Base-by-base conservation (phyloP, 2,329 filamentous ascomycete genomes). In the Sporothrix pseudoabietina region DNA sequence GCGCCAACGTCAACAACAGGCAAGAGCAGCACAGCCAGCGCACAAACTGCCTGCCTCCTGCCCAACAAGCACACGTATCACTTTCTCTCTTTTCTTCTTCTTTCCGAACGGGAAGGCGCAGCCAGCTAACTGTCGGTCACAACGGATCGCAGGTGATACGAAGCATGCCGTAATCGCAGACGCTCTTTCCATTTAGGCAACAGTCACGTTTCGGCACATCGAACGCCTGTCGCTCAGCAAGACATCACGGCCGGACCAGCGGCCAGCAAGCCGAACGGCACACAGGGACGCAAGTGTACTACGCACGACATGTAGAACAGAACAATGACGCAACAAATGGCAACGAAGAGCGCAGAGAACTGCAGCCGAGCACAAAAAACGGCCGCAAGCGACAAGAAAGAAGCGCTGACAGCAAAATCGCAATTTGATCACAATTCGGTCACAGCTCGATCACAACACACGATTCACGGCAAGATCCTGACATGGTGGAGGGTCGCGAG, bases 381-480 rank as follows among this genome's bases (percentile, higher is more conserved):
- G 61, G 61, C 61, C 39, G 61, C 61, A 66, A 66, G 61, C 35
- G 22, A 66, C 39, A 22, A 47, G 61, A 16, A 26, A 47, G 39
- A 65, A 30, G 61, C 19, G n/a, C 39, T 30, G 39, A 44, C n/a
- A 16, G n/a, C 39, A 35, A 19, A 22, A 22, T 68, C 22, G 32
- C 52, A 71, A 32, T 26, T 39, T 19, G 26, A 26, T 32, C 44
- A 32, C 65, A 69, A 26, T 9, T 54, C 66, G 47, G 47, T 16
- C 66, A 22, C 47, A 22, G 30, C 47, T 54, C 47, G 32, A 69
- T 69, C 66, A 69, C 44, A 39, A 49, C 44, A 35, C 22, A n/a
- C 44, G 65, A 52, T 68, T 32, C 26, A 32, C 61, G 61, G 65
- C 65, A 49, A 68, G 66, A 54, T 69, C 30, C 47, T 52, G 66